Evolutionary conservation across 1,284 basidiomycete species (phyloP).

Genomic region (Leccinum griseonigrum): DNA sequence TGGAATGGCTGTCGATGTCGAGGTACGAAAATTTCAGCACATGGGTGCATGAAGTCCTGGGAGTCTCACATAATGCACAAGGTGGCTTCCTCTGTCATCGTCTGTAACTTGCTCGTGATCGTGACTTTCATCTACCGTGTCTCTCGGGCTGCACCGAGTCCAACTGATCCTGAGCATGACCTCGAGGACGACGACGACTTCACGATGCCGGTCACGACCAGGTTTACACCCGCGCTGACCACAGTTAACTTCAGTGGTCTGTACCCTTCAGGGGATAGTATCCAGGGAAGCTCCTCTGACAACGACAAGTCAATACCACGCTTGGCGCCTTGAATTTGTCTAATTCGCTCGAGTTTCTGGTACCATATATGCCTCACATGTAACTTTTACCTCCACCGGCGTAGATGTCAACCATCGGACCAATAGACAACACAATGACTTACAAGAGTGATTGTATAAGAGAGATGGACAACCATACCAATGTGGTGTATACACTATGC

Average conservation of each 20-base stretch:
- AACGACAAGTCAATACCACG: neutral
- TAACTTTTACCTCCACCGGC: neutral
- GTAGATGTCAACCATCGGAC: neutral
- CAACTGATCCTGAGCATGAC: neutral
- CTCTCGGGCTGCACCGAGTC: neutral
- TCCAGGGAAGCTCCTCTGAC: neutral
- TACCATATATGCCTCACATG: neutral
- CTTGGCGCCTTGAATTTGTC: neutral
- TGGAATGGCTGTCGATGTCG: constrained; percentile 14
- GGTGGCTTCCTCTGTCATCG: constrained; percentile 17
- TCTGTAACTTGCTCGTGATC: constrained; percentile 23
- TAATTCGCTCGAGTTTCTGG: neutral
- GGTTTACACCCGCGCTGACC: constrained; percentile 7
- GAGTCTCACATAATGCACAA: constrained; percentile 10
- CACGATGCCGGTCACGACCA: neutral
- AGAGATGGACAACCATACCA: neutral
- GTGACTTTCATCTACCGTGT: constrained; percentile 18
- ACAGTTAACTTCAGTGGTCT: constrained; percentile 2
- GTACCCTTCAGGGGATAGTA: neutral
- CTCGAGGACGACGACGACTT: constrained; percentile 5
- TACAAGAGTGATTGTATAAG: neutral
- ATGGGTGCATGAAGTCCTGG: neutral
- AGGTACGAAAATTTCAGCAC: constrained; percentile 15
- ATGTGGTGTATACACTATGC: constrained; percentile 5
- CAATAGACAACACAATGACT: neutral